Base-by-base conservation (phyloP, 352 stramenopile genomes). In the Globisporangium splendens region DNA sequence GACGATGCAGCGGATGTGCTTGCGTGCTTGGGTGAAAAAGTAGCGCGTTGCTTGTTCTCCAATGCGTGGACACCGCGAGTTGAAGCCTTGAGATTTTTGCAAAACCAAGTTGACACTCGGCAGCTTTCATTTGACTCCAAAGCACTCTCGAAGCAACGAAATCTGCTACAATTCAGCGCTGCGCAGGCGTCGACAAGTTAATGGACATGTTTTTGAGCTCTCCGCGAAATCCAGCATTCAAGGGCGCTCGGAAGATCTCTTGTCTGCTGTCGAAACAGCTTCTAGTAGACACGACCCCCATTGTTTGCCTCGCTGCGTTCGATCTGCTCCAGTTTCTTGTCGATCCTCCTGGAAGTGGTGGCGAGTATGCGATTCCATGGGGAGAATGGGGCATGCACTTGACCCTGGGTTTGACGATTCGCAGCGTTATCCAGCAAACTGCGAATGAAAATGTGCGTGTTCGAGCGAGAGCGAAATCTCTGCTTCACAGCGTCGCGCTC, bases 51-150 rank as follows among this genome's bases (percentile, higher is more conserved):
- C 46, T 35, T 95, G 18, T 89, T 93, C 33, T 95, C 83, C 1
- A 88, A 88, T 44, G 81, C 85, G 2, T 95, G 85, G 85, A 81
- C 81, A 18, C 85, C 85, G 24, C 83, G 85, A 1, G 83, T 93
- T 1, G 85, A 93, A 57, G 85, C 78, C 10, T 63, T 95, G 14
- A 90, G 84, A 61, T 88, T 86, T 42, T 53, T 94, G 28, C 84
- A 94, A 47, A 77, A 73, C 17, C 68, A 87, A 51, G 57, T 94
- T 20, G 70, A 91, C 50, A 68, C 72, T 21, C 79, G 83, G 0
- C 59, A 76, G 21, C 48, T 90, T 8, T 56, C 67, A 11, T 78
- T 91, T 48, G 75, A 83, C 35, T 54, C 38, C 0, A 70, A 64
- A 28, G 39, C 20, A 21, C 35, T 2, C 44, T 44, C 13, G 10